These are phyloP conservation scores for Hansenula anomala DNA, from an alignment of 1,139 yeast genomes.

Conservation along the genomic window DNA sequence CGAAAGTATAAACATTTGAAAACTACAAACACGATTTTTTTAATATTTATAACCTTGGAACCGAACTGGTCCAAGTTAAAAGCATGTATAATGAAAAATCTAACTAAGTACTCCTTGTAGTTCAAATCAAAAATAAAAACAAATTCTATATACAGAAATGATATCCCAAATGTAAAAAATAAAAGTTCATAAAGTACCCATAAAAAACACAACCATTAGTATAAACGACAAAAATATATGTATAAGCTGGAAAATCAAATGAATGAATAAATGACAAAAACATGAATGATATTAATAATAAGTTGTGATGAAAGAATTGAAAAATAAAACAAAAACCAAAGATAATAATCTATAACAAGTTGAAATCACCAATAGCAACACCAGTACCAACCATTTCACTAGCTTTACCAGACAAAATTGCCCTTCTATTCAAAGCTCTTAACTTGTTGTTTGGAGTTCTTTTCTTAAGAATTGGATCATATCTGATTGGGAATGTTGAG, in stretches of 20 bases:
- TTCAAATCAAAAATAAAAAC: no score
- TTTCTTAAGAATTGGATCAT: constrained; percentile 25
- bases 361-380: constrained; percentile 44
- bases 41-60: no score
- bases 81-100: no score
- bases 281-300: no score
- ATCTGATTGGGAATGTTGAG: constrained; percentile 23
- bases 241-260: not conserved
- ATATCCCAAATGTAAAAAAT: no score
- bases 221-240: not conserved
- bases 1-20: no score
- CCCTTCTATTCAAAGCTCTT: constrained; percentile 37
- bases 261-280: no score
- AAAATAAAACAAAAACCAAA: not conserved
- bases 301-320: not conserved
- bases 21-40: no score
- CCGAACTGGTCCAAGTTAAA: no score
- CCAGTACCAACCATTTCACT: constrained; percentile 52
- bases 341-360: constrained; percentile 24
- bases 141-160: no score
- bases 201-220: not conserved
- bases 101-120: no score
- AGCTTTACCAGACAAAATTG: constrained; percentile 43
- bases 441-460: constrained; percentile 5
- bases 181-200: no score